A percentile compares a stretch with the other conserved stretches of the same genome.
phyloP scores from a whole-genome alignment of 1,284 basidiomycete genomes.

The Pisolithus thermaeus region DNA sequence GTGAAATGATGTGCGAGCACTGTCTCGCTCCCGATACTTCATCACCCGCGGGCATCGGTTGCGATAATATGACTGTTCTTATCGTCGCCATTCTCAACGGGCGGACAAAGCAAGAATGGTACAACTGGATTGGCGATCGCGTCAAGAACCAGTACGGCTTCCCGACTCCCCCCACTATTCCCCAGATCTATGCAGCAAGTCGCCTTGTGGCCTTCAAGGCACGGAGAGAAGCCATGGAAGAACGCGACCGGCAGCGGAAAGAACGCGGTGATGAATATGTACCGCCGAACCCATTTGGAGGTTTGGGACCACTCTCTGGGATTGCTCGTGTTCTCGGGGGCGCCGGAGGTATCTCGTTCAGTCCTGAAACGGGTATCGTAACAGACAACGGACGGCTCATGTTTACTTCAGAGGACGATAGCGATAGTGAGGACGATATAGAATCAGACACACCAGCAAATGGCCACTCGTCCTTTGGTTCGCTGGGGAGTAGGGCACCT shows the following conservation, averaged over 20 bases:
- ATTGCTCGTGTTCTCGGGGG: conserved; percentile 43
- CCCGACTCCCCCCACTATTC: conserved; percentile 61
- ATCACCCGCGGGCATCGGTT: conserved; percentile 89
- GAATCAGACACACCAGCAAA: conserved; percentile 31
- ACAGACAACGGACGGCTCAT: conserved; percentile 46
- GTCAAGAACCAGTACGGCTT: conserved; percentile 73
- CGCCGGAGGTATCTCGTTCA: conserved; percentile 54
- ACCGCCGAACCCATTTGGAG: conserved; percentile 20
- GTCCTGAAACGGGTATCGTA: conserved; percentile 44
- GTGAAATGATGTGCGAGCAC: conserved; percentile 87
- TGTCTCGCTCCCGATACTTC: conserved; percentile 94
- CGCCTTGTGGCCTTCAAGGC: conserved; percentile 56
- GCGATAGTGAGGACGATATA: conserved; percentile 47
- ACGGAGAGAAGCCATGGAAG: conserved; percentile 47
- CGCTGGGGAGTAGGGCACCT: conserved; percentile 37
- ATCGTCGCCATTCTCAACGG: conserved; percentile 87
- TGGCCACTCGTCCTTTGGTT: conserved; percentile 43
- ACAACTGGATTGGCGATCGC: conserved; percentile 83
- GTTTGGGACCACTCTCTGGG: conserved; percentile 29
- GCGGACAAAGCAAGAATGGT: conserved; percentile 90
- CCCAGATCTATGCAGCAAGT: conserved; percentile 61
- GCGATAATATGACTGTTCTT: conserved; percentile 98
- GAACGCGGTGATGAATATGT: conserved; percentile 29
- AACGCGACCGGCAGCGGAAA: conserved; percentile 49
- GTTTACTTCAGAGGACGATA: conserved; percentile 55